Evolutionary conservation across 2,329 filamentous ascomycete species (phyloP).

Genomic region (Fusarium verticillioides): DNA sequence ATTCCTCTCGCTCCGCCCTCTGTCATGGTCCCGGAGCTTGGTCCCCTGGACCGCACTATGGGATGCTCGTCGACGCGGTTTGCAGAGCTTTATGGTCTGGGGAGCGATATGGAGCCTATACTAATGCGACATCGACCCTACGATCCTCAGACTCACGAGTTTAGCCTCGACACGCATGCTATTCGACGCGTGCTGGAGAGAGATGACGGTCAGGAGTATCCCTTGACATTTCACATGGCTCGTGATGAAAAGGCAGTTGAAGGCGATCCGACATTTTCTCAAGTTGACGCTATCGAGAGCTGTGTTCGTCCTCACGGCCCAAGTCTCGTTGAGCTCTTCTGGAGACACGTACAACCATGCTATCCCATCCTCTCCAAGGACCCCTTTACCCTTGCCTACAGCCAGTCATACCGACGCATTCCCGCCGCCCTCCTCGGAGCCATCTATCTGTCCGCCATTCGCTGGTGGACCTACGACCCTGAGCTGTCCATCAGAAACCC

Average conservation of each 20-base stretch:
- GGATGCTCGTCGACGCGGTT: slow-evolving; percentile 43
- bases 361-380: slow-evolving; percentile 66
- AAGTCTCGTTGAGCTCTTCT: slow-evolving; percentile 70
- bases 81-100: slow-evolving; percentile 48
- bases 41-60: slow-evolving; percentile 39
- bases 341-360: slow-evolving; percentile 65
- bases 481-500: slow-evolving; percentile 45
- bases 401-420: slow-evolving; percentile 61
- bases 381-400: slow-evolving; percentile 64
- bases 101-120: slow-evolving; percentile 51
- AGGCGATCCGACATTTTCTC: slow-evolving; percentile 38
- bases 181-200: slow-evolving; percentile 67
- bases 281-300: slow-evolving; percentile 62
- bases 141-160: slow-evolving; percentile 55
- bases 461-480: slow-evolving; percentile 63
- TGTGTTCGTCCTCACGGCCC: slow-evolving; percentile 69
- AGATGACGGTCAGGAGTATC: slow-evolving; percentile 50
- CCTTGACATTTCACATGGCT: slow-evolving; percentile 49
- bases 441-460: slow-evolving; percentile 65
- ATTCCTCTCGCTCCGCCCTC: slow-evolving; percentile 26
- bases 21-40: slow-evolving; percentile 28
- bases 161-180: slow-evolving; percentile 68
- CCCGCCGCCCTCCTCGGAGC: slow-evolving; percentile 64
- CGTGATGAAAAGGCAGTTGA: slow-evolving; percentile 47
- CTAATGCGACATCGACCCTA: slow-evolving; percentile 59